Evolutionary conservation across 1,139 yeast genomes (phyloP).

Genomic region (Starmera stellimalicola): DNA sequence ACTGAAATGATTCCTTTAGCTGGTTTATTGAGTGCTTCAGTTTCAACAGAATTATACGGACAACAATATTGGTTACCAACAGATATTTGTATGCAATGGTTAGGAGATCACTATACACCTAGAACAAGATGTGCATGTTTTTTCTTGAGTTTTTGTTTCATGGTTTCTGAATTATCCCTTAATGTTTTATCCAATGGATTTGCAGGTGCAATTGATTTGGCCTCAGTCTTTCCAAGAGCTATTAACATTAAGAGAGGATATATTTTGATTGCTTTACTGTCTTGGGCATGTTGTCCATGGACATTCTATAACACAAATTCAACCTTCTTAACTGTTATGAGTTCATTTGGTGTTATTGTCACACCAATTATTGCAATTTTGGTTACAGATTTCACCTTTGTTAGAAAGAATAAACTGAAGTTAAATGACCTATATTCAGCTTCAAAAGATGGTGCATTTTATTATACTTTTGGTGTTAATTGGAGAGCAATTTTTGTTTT

Average conservation of each 20-base stretch:
- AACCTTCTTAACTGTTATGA: slow-evolving; percentile 25
- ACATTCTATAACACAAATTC: slow-evolving; percentile 27
- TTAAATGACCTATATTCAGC: slow-evolving; percentile 23
- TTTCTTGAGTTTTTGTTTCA: slow-evolving; percentile 26
- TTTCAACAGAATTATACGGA: slow-evolving; percentile 23
- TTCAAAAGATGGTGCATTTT: slow-evolving; percentile 21
- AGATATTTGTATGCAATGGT: slow-evolving; percentile 24
- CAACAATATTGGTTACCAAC: slow-evolving; percentile 26
- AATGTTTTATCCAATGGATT: slow-evolving; percentile 29
- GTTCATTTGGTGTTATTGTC: slow-evolving; percentile 25
- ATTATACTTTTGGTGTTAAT: slow-evolving; percentile 22
- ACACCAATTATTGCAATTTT: slow-evolving; percentile 27
- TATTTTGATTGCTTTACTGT: slow-evolving; percentile 22
- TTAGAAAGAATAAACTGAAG: slow-evolving; percentile 21
- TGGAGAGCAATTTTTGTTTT: slow-evolving; percentile 19
- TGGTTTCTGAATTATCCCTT: slow-evolving; percentile 26
- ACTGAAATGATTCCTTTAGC: slow-evolving; percentile 31
- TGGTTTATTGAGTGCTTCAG: slow-evolving; percentile 28
- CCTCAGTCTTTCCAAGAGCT: slow-evolving; percentile 28
- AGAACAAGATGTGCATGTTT: slow-evolving; percentile 29
- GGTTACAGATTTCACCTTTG: slow-evolving; percentile 24
- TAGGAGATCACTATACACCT: slow-evolving; percentile 23
- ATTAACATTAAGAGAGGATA: slow-evolving; percentile 30
- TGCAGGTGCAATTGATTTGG: slow-evolving; percentile 34
- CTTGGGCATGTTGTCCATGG: slow-evolving; percentile 33